phyloP scores from a whole-genome alignment of 1,284 basidiomycete species.

The Pyrrhoderma noxium region DNA sequence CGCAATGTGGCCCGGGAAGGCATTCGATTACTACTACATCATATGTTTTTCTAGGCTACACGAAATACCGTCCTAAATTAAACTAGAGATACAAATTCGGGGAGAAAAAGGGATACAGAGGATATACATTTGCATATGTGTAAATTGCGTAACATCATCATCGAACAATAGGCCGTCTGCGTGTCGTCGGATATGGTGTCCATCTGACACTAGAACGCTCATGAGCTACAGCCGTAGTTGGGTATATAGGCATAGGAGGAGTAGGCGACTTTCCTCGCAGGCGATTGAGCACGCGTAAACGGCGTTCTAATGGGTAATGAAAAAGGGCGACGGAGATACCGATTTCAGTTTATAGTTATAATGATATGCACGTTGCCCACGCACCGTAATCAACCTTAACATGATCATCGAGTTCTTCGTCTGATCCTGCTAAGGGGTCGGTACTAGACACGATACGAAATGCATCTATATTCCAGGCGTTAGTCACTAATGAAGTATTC shows the following conservation, averaged over 20 bases:
- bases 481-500: not conserved
- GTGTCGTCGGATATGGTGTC: conserved; percentile 1
- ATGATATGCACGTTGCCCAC: not conserved
- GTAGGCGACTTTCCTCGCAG: conserved; percentile 16
- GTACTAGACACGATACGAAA: conserved; percentile 18
- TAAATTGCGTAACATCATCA: no score
- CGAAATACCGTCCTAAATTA: no score
- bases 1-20: no score
- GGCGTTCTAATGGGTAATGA: conserved; percentile 7
- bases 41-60: no score
- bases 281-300: conserved; percentile 17
- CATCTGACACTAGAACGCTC: conserved; percentile 1
- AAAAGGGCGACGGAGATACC: not conserved
- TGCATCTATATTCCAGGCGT: conserved; percentile 13
- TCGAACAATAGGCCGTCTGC: conserved; percentile 4
- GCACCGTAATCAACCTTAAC: conserved; percentile 17
- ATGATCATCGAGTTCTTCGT: conserved; percentile 18
- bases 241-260: not conserved
- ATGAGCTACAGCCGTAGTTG: not conserved
- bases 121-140: no score
- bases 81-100: no score
- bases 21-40: no score
- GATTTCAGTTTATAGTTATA: not conserved
- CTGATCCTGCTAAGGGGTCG: conserved; percentile 16
- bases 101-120: no score